A percentile compares a stretch with the other conserved stretches of the same genome.
phyloP scores from a whole-genome alignment of 495 filamentous ascomycete genomes.

The Staphylotrichum tortipilum region DNA sequence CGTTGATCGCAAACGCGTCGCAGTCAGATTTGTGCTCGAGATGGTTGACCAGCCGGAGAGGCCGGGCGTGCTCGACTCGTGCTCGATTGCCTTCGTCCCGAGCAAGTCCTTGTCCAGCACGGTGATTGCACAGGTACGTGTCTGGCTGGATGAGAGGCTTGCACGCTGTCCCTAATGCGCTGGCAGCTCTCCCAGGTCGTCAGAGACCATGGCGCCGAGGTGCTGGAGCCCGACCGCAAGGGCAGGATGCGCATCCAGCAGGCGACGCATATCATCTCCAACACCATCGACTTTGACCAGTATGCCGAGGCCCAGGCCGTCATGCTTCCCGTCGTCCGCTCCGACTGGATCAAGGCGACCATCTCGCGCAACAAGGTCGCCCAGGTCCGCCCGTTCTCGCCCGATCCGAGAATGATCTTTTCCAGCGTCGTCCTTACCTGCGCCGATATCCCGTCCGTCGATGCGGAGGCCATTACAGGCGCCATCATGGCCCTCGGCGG shows the following conservation, averaged over 20 bases:
- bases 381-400: constrained; percentile 74
- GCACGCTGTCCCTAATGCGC: constrained; percentile 15
- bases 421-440: constrained; percentile 69
- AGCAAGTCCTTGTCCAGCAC: constrained; percentile 35
- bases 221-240: constrained; percentile 36
- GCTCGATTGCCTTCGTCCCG: constrained; percentile 37
- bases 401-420: constrained; percentile 85
- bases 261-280: constrained; percentile 76
- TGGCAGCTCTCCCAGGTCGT: constrained; percentile 40
- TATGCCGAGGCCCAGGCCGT: constrained; percentile 60
- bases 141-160: constrained; percentile 11
- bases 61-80: constrained; percentile 28
- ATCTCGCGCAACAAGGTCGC: constrained; percentile 59
- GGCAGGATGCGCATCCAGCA: constrained; percentile 44
- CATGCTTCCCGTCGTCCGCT: constrained; percentile 77
- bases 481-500: constrained; percentile 87
- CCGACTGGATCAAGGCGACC: constrained; percentile 67
- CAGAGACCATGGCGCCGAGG: constrained; percentile 47
- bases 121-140: constrained; percentile 39
- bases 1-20: constrained; percentile 13
- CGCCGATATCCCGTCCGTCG: constrained; percentile 71
- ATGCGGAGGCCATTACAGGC: constrained; percentile 86
- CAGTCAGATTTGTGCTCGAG: constrained; percentile 5
- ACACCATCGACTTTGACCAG: constrained; percentile 77
- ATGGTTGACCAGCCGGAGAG: constrained; percentile 32